Conservation (phyloP, 2,329 filamentous ascomycete genomes). For the Xylaria sp. region DNA sequence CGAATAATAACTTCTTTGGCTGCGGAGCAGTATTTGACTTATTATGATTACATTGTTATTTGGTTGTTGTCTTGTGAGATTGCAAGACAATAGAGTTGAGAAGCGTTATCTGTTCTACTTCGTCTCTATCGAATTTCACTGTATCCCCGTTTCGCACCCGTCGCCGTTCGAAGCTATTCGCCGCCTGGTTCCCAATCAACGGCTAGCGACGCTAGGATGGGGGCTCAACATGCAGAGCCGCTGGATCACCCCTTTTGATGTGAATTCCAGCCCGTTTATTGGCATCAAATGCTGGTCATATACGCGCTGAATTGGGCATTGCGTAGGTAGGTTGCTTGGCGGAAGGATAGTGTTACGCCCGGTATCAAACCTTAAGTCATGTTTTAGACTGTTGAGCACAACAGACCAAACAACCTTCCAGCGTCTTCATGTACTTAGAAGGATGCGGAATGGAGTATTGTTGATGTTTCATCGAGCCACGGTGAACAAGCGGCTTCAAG, state of each 20-base stretch:
- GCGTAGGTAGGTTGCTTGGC: background rate
- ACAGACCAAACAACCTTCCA: background rate
- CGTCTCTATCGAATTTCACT: slow-evolving; percentile 8
- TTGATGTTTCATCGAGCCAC: background rate
- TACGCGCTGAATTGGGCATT: background rate
- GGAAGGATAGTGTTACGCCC: background rate
- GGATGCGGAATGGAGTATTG: slow-evolving; percentile 3
- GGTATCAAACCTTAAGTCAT: background rate
- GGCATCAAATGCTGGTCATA: background rate
- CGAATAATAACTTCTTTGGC: background rate
- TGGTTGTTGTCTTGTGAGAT: background rate
- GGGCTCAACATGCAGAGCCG: background rate
- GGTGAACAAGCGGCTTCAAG: slow-evolving; percentile 26
- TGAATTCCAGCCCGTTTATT: background rate
- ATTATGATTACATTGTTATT: background rate
- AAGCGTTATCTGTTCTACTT: background rate
- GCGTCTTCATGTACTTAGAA: background rate
- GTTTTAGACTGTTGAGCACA: background rate
- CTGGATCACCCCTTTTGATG: background rate
- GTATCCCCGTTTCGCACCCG: background rate
- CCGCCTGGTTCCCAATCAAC: background rate
- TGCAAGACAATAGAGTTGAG: background rate
- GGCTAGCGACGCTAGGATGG: background rate
- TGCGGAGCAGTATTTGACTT: slow-evolving; percentile 7
- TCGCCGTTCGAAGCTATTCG: background rate